Base-by-base conservation (phyloP, 371 early-diverging fungal species). In the Encephalitozoon romaleae region DNA sequence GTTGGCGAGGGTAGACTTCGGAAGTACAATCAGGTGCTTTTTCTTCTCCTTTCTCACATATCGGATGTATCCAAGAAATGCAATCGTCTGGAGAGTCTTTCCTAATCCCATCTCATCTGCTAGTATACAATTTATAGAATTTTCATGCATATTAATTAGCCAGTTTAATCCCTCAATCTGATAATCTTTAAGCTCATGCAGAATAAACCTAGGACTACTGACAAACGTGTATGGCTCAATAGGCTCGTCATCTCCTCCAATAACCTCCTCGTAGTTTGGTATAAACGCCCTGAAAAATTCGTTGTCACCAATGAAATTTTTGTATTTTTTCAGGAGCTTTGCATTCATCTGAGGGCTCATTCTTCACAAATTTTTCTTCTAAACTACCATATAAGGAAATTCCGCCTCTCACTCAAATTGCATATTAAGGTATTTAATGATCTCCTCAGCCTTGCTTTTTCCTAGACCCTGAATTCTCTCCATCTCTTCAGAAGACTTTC, bases 101-200 rank as follows among this genome's bases (percentile, higher is more conserved):
- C 93, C 94, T 12, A 94, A 83, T 30, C 94, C 97, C 96, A 96
- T 96, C 86, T 94, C 94, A 81, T 94, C 94, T 2, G 95, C 94
- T 39, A 95, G 85, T 79, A 96, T 94, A 67, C 95, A 93, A 84
- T 95, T 95, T 83, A 96, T 94, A 59, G 94, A 94, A 78, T 93
- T 92, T 71, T 94, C 93, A 79, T 94, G 93, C 82, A 96, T 84
- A 81, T 91, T 92, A 34, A 92, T 90, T 12, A 98, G 88, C 99
- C 99, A 98, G 82, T 93, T 94, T 25, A 98, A 87, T 21, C 99
- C 99, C 84, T 95, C 93, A 66, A 96, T 84, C 84, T 98, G 97
- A 83, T 97, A 82, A 34, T 78, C 73, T 43, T 76, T 45, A n/a
- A 82, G 59, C n/a, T 73, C 77, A 3, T 59, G 81, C 65, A 66